A percentile compares a stretch with the other conserved stretches of the same genome.
These are phyloP conservation scores for Nemania sp. DNA, from an alignment of 2,329 filamentous ascomycete species.

Conservation along the genomic window DNA sequence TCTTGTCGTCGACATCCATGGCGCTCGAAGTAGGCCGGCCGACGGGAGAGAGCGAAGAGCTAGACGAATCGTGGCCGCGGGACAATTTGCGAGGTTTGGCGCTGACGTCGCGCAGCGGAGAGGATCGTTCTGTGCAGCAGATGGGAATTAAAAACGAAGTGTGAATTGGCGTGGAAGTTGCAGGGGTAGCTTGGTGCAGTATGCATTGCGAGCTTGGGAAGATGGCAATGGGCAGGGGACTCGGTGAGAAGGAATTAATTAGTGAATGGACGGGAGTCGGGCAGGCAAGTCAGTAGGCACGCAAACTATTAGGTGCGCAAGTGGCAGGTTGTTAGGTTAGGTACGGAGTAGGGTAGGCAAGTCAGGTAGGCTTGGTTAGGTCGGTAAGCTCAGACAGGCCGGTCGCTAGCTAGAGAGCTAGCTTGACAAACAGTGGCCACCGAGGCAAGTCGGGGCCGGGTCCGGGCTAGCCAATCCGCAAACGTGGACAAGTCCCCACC, in stretches of 20 bases:
- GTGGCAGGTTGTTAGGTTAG: neutral
- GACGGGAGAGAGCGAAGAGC: slow-evolving; percentile 63
- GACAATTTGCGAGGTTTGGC: slow-evolving; percentile 54
- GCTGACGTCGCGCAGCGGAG: slow-evolving; percentile 53
- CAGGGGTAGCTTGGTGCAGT: neutral
- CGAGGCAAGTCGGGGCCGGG: too few relatives aligned
- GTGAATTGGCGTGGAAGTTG: neutral
- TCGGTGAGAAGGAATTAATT: neutral
- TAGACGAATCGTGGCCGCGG: slow-evolving; percentile 58
- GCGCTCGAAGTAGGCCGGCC: slow-evolving; percentile 54
- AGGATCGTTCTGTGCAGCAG: slow-evolving; percentile 55
- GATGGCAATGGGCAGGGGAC: neutral
- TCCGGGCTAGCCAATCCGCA: too few relatives aligned
- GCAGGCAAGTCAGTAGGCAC: too few relatives aligned
- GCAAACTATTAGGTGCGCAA: too few relatives aligned
- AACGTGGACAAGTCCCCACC: too few relatives aligned
- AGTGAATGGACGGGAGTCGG: neutral
- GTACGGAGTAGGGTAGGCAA: neutral
- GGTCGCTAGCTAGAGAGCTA: too few relatives aligned
- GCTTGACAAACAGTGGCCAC: too few relatives aligned
- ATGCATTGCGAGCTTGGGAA: neutral
- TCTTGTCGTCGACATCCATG: slow-evolving; percentile 63
- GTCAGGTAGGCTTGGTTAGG: too few relatives aligned
- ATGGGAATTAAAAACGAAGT: slow-evolving; percentile 21
- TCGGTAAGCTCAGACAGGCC: too few relatives aligned